Percentiles rank a stretch among this genome's conserved stretches.
phyloP scores from a whole-genome alignment of 768 basidiomycete species.

The Coprinopsis marcescibilis region DNA sequence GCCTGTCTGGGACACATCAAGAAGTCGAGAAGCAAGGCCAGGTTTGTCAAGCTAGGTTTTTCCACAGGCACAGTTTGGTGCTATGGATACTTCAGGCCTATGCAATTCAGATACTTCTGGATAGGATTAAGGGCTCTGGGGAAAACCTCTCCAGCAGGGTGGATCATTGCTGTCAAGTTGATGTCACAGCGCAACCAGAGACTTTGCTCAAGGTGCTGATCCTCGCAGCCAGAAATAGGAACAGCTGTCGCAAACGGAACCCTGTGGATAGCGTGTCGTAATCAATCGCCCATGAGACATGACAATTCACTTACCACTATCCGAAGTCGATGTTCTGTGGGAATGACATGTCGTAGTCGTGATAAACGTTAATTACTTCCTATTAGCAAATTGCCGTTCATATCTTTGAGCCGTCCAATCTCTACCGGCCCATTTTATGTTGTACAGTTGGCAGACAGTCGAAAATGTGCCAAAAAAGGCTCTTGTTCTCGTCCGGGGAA shows the following conservation, averaged over 20 bases:
- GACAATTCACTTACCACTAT: neutral
- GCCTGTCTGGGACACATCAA: neutral
- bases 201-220: no score
- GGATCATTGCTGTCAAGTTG: neutral
- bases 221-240: neutral
- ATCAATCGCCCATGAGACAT: neutral
- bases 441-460: no score
- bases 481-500: no score
- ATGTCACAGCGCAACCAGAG: no score
- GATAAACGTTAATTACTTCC: slow-evolving; percentile 2
- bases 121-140: slow-evolving; percentile 1
- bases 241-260: slow-evolving; percentile 1
- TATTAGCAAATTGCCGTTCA: neutral
- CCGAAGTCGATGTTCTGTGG: neutral
- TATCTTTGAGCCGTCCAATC: neutral
- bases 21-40: neutral
- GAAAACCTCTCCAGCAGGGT: neutral
- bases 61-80: slow-evolving; percentile 7
- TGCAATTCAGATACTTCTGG: neutral
- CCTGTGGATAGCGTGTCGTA: slow-evolving; percentile 1
- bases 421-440: no score
- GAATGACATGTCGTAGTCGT: neutral
- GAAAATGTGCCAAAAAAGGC: no score
- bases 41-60: neutral
- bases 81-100: neutral